Evolutionary conservation across 83 land plant species (phyloP), one percentile per base, ranked within the genome.

Genomic region (Diphasiastrum complanatum): DNA sequence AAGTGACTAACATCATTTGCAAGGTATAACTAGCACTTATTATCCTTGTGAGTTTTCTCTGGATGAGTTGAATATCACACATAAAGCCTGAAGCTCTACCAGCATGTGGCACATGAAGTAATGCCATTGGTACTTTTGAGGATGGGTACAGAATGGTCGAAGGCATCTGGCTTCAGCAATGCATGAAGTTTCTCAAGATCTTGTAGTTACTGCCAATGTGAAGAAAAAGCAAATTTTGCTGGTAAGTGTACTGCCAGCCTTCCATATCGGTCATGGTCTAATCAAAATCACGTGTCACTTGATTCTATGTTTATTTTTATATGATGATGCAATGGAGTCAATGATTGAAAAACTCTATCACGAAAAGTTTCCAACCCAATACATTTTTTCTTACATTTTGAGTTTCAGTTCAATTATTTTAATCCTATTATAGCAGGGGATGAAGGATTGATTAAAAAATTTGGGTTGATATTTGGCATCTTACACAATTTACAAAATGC

Each of bases 121-220:
- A 20, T 57, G 28, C 5, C 3, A 16, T 2, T 18, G 18, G 20
- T 57, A 27, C 19, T 3, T 45, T n/a, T 23, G 16, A 14, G 14
- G 25, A n/a, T 33, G 37, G 28, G 14, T 33, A 43, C 64, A 73
- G 76, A 73, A 73, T 67, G 76, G 66, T 20, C 61, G 76, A 25
- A 67, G 76, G 50, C 62, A 51, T 43, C 60, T 73, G 51, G 47
- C 71, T n/a, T 45, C 32, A 35, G 76, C 76, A 16, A 67, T 61
- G 62, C 18, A 28, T 60, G 76, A 73, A 50, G 76, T 73, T 43
- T 67, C 72, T 4, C 71, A 53, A 40, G 68, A 73, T 47, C 60
- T 73, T 32, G 60, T 73, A 0, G 72, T 73, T n/a, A 60, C 72
- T 23, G 74, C 64, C 35, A 73, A 73, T 51, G 76, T 73, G 33